These are phyloP conservation scores for Panus rudis DNA, from an alignment of 768 basidiomycete genomes.

Conservation along the genomic window DNA sequence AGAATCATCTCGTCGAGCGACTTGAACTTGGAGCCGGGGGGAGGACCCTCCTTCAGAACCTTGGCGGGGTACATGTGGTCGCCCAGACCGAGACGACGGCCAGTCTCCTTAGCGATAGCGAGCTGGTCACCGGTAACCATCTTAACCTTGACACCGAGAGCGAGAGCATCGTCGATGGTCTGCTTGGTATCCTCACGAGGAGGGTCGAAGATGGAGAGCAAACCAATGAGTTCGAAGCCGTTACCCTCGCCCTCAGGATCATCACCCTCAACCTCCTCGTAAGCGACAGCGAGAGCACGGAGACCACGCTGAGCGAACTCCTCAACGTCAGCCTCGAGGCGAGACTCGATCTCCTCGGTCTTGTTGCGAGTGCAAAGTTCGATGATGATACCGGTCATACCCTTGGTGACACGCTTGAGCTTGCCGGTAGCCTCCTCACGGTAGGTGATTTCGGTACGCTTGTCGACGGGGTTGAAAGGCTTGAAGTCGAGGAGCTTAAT, in stretches of 20 bases:
- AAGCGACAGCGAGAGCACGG: conserved; percentile 93
- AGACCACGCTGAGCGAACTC: conserved; percentile 95
- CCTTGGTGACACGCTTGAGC: conserved; percentile 98
- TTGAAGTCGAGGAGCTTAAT: conserved; percentile 98
- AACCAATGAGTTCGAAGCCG: conserved; percentile 95
- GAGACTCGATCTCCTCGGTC: conserved; percentile 85
- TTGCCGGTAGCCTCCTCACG: conserved; percentile 90
- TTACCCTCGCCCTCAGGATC: conserved; percentile 85
- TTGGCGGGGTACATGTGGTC: conserved; percentile 99
- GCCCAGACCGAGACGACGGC: conserved; percentile 93
- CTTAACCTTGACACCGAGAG: conserved; percentile 97
- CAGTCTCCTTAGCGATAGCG: conserved; percentile 98
- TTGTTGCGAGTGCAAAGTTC: conserved; percentile 97
- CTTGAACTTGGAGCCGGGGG: conserved; percentile 75
- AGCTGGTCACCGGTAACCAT: conserved; percentile 99
- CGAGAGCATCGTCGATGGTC: conserved; percentile 94
- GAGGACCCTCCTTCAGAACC: conserved; percentile 97
- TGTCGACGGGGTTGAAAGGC: conserved; percentile 99
- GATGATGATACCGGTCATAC: conserved; percentile 99
- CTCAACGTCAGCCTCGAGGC: conserved; percentile 91
- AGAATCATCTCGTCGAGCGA: conserved; percentile 97
- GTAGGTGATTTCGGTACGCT: conserved; percentile 98
- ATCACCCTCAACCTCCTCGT: conserved; percentile 83
- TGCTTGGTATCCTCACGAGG: conserved; percentile 98
- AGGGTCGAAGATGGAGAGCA: conserved; percentile 96